These are phyloP conservation scores for Fusarium annulatum DNA, from an alignment of 2,329 filamentous ascomycete genomes.

Conservation along the genomic window DNA sequence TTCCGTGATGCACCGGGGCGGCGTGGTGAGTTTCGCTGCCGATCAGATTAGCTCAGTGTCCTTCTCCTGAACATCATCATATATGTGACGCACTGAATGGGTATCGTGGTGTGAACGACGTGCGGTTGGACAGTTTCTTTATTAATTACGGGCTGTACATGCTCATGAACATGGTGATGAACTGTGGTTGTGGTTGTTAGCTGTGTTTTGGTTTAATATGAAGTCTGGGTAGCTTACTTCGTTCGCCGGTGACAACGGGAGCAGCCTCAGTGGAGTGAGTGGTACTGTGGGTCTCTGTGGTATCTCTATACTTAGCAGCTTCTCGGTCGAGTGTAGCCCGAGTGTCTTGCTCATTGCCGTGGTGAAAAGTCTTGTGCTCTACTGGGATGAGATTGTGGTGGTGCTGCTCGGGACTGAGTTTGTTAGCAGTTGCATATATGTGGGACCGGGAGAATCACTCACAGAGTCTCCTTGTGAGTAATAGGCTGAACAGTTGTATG, in stretches of 20 bases:
- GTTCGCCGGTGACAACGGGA: slow-evolving; percentile 45
- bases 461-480: slow-evolving; percentile 51
- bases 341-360: slow-evolving; percentile 65
- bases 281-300: slow-evolving; percentile 44
- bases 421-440: neutral
- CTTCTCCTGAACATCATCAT: neutral
- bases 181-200: neutral
- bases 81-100: slow-evolving; percentile 61
- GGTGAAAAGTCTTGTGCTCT: slow-evolving; percentile 70
- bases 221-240: slow-evolving; percentile 9
- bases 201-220: neutral
- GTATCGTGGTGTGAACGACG: slow-evolving; percentile 77
- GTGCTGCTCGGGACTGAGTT: slow-evolving; percentile 67
- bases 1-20: slow-evolving; percentile 71
- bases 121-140: slow-evolving; percentile 75
- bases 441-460: slow-evolving; percentile 47
- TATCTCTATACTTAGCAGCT: slow-evolving; percentile 49
- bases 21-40: slow-evolving; percentile 72
- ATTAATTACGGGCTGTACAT: slow-evolving; percentile 76
- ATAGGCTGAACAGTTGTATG: slow-evolving; percentile 77
- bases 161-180: slow-evolving; percentile 68
- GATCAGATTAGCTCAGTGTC: neutral
- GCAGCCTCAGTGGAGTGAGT: slow-evolving; percentile 43
- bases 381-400: slow-evolving; percentile 67
- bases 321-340: slow-evolving; percentile 63